Base-by-base conservation (phyloP, 331 rosid species). In the Pyracantha coccinea region DNA sequence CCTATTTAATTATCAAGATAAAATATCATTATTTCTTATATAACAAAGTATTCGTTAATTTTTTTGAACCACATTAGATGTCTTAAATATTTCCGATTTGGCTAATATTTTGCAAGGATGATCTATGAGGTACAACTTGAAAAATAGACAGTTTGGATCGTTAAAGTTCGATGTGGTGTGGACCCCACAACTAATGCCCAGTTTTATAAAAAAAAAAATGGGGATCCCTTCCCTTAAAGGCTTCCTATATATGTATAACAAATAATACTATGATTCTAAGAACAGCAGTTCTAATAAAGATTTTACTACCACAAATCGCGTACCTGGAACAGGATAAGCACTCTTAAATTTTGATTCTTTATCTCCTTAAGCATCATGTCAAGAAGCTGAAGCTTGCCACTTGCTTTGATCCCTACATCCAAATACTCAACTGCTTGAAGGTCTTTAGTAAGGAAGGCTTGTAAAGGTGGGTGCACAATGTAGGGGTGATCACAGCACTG, bases 401-500 rank as follows among this genome's bases (percentile, higher is more conserved):
- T 87, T 78, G 95, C 92, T 85, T 89, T 81, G 81, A 89, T 79
- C 62, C 83, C 99, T 81, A 88, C 83, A 69, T 77, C 85, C 71
- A 92, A 77, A 75, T 60, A 76, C 74, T 86, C 88, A 69, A 16
- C 65, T 28, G 13, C 83, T 86, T 79, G 68, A 68, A 82, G 79
- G 82, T 78, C 92, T 78, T 81, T 76, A 23, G 50, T 53, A 71
- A 94, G 89, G 38, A 74, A 55, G 17, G 6, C 32, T 79, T 75
- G 80, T 20, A 90, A 31, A 38, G 84, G 74, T 60, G 71, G 76
- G 27, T 89, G 89, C 76, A 69, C 84, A 77, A 80, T 20, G 66
- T 85, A 94, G 31, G 99, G 99, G 73, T 90, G 99, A 83, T 82
- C 91, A 79, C 91, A 94, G 73, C 96, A 94, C 99, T 94, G 97